Conservation (phyloP, 1,284 basidiomycete species). For the Boletus nobilissimus region DNA sequence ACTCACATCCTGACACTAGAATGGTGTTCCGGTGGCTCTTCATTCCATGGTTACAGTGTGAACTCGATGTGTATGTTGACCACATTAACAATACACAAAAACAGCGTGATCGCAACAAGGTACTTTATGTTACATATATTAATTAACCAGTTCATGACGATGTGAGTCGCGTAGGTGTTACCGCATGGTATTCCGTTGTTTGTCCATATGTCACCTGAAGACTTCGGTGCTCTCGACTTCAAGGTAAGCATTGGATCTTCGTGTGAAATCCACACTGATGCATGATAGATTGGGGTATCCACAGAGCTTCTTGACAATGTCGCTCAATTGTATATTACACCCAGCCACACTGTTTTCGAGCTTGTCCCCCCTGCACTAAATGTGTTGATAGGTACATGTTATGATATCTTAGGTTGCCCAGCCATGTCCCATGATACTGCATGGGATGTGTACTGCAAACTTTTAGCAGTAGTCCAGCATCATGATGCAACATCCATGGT, state of each 20-base stretch:
- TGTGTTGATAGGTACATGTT: background rate
- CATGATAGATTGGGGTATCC: too few relatives aligned
- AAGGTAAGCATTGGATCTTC: too few relatives aligned
- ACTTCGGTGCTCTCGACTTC: too few relatives aligned
- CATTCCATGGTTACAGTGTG: constrained; percentile 41
- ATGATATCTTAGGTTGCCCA: background rate
- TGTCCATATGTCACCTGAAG: too few relatives aligned
- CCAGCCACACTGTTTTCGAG: background rate
- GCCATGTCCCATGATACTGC: background rate
- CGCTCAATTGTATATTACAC: background rate
- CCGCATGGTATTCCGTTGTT: too few relatives aligned
- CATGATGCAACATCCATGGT: background rate
- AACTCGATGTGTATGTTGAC: constrained; percentile 33
- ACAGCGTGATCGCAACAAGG: constrained; percentile 30
- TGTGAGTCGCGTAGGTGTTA: too few relatives aligned
- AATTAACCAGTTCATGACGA: too few relatives aligned
- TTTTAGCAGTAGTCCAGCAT: background rate
- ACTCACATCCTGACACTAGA: too few relatives aligned
- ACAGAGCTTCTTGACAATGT: background rate
- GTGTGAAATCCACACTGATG: too few relatives aligned
- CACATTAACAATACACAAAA: constrained; percentile 32
- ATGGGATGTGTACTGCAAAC: background rate
- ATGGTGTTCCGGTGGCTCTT: constrained; percentile 38
- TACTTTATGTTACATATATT: background rate
- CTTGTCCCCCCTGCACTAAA: background rate